Percentiles rank a stretch among this genome's conserved stretches.
phyloP scores from a whole-genome alignment of 164 flowering plant genomes.

The Tinospora cordifolia region DNA sequence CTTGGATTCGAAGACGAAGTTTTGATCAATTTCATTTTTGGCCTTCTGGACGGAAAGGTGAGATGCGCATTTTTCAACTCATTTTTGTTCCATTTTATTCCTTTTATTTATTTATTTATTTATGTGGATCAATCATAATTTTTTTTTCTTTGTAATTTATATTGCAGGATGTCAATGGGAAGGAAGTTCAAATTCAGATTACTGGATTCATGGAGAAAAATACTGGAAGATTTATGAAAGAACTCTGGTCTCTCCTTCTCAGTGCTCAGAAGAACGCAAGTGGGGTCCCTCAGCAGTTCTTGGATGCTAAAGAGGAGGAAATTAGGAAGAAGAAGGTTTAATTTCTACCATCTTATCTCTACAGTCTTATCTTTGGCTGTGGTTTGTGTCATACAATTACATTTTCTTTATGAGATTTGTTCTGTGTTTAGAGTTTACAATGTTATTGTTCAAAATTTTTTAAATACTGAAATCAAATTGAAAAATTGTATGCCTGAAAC shows the following conservation, averaged over 20 bases:
- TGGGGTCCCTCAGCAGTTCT: conserved; percentile 91
- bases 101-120: not conserved
- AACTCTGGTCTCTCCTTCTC: conserved; percentile 81
- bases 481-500: no score
- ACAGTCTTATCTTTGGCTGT: not conserved
- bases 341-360: not conserved
- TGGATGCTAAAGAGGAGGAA: conserved; percentile 95
- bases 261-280: conserved; percentile 88
- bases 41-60: conserved; percentile 86
- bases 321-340: conserved; percentile 65
- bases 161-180: conserved; percentile 89
- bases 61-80: not conserved
- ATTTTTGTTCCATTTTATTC: not conserved
- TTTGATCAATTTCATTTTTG: conserved; percentile 77
- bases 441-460: no score
- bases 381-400: no score
- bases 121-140: not conserved
- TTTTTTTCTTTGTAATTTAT: conserved; percentile 15
- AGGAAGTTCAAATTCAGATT: conserved; percentile 76
- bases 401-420: no score
- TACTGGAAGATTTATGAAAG: conserved; percentile 95
- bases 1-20: conserved; percentile 97
- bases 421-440: no score
- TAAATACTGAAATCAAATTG: no score
- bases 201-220: conserved; percentile 99